Evolutionary conservation across 2,329 filamentous ascomycete genomes (phyloP).

Genomic region (Colletotrichum brevisporum): DNA sequence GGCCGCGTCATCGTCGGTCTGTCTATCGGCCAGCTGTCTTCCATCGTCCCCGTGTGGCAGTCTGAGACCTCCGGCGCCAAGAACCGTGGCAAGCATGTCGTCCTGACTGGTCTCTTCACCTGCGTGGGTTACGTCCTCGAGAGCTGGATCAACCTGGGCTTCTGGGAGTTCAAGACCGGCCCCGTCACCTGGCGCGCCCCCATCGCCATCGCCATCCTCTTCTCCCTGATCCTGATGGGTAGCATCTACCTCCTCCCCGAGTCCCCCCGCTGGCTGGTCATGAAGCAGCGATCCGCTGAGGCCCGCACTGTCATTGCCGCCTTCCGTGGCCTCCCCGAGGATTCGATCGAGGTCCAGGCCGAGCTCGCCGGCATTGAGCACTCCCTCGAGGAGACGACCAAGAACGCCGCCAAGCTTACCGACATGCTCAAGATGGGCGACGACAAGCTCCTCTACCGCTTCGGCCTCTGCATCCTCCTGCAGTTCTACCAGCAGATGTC

Average conservation of each 20-base stretch:
- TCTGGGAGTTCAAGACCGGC: constrained; percentile 50
- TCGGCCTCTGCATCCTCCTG: constrained; percentile 64
- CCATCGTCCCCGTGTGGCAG: constrained; percentile 58
- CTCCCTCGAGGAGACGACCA: constrained; percentile 60
- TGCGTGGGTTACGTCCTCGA: constrained; percentile 51
- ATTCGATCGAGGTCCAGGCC: constrained; percentile 64
- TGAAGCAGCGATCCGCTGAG: constrained; percentile 49
- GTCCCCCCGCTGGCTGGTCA: constrained; percentile 52
- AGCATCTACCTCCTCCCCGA: constrained; percentile 52
- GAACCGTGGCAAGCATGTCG: constrained; percentile 59
- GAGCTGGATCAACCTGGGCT: constrained; percentile 62
- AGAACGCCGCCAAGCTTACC: constrained; percentile 53
- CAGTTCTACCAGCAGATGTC: constrained; percentile 60
- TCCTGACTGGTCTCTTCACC: constrained; percentile 48
- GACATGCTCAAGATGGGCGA: constrained; percentile 64
- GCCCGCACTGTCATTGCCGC: constrained; percentile 50
- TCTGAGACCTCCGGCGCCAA: constrained; percentile 55
- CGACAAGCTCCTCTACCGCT: constrained; percentile 63
- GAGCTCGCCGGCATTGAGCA: constrained; percentile 64
- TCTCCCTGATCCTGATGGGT: constrained; percentile 50
- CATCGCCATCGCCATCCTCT: constrained; percentile 52
- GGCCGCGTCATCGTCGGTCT: constrained; percentile 59
- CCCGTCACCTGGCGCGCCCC: constrained; percentile 51
- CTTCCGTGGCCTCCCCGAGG: constrained; percentile 63
- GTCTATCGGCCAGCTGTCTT: constrained; percentile 54